Percentiles rank a stretch among this genome's conserved stretches.
Evolutionary conservation across 306 rosid species (phyloP).

Genomic region (Vigna angularis): DNA sequence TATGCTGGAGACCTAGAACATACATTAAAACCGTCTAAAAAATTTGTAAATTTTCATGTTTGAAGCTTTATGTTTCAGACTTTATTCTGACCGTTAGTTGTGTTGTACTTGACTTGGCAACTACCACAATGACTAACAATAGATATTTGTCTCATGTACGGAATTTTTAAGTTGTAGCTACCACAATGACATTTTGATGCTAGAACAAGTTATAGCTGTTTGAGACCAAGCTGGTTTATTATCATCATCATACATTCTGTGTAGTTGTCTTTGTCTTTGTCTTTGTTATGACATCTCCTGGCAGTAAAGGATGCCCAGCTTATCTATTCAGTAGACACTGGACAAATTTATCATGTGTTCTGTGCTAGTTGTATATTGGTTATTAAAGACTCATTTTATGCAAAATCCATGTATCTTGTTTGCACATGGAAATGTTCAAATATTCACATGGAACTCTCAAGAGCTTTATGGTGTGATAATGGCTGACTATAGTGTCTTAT

Average conservation of each 20-base stretch:
- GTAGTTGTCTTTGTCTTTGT: not conserved
- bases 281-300: no score
- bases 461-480: not conserved
- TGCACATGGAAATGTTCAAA: not conserved
- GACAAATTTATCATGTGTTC: not conserved
- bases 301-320: not conserved
- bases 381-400: not conserved
- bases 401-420: not conserved
- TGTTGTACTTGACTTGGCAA: not conserved
- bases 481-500: not conserved
- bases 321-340: not conserved
- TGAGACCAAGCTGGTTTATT: slow-evolving; percentile 19
- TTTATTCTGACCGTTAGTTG: slow-evolving; percentile 5
- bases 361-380: not conserved
- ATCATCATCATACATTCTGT: not conserved
- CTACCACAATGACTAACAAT: not conserved
- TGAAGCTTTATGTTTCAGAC: slow-evolving; percentile 8
- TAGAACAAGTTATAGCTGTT: slow-evolving; percentile 1
- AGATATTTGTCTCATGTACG: not conserved
- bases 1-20: slow-evolving; percentile 8
- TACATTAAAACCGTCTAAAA: slow-evolving; percentile 1
- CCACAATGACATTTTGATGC: not conserved
- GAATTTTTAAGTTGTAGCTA: not conserved
- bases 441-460: not conserved
- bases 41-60: slow-evolving; percentile 9